phyloP scores from a whole-genome alignment of 441 rosid genomes.

The Adansonia rubrostipa region DNA sequence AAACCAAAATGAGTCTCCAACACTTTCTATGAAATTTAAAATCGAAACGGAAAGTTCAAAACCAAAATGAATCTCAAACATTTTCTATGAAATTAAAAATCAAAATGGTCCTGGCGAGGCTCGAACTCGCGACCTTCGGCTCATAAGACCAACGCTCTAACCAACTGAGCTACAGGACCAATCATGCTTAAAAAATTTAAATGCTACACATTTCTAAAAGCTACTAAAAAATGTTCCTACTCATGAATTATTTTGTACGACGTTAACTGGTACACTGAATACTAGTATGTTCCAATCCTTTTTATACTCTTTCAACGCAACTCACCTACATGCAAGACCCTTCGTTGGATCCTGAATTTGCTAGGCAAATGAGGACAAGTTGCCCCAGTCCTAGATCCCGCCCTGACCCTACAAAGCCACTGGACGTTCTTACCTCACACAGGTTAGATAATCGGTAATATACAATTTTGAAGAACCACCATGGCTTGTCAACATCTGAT shows the following conservation, averaged over 20 bases:
- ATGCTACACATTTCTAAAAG: too few relatives aligned
- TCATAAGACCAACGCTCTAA: conserved; percentile 98
- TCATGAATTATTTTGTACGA: too few relatives aligned
- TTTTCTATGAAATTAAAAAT: too few relatives aligned
- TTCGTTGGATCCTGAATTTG: conserved; percentile 23
- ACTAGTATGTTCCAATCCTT: too few relatives aligned
- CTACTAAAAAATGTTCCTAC: too few relatives aligned
- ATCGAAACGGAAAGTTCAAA: too few relatives aligned
- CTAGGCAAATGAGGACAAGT: conserved; percentile 19
- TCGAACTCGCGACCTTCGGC: conserved; percentile 98
- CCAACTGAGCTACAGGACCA: conserved; percentile 95
- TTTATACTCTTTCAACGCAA: conserved; percentile 18
- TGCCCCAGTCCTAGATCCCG: background rate
- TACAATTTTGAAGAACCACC: conserved; percentile 23
- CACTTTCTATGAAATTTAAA: too few relatives aligned
- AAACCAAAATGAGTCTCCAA: too few relatives aligned
- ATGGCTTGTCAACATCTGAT: conserved; percentile 29
- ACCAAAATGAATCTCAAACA: too few relatives aligned
- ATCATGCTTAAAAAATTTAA: too few relatives aligned
- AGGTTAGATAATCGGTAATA: conserved; percentile 24
- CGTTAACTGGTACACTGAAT: too few relatives aligned
- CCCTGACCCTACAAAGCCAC: conserved; percentile 11
- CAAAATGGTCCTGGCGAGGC: conserved; percentile 72
- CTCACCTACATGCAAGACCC: conserved; percentile 25
- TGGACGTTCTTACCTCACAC: conserved; percentile 21